phyloP scores from a whole-genome alignment of 805 yeast species.

The Sugiyamaella smithiae region DNA sequence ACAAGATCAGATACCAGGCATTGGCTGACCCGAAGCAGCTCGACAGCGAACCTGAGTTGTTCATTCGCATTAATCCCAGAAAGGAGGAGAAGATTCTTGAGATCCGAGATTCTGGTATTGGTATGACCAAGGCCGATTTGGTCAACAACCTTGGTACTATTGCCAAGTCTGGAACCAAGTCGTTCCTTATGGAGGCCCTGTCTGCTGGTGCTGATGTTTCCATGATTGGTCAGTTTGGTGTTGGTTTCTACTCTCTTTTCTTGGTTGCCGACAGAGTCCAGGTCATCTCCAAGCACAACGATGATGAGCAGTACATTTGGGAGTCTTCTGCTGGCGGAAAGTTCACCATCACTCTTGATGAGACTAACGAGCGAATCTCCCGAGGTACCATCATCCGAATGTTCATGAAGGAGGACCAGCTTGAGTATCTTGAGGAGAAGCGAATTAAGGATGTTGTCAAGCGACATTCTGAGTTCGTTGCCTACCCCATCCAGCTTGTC shows the following conservation, averaged over 20 bases:
- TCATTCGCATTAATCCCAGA: conserved; percentile 95
- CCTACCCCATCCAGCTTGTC: conserved; percentile 97
- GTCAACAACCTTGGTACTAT: conserved; percentile 99
- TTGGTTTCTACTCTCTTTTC: conserved; percentile 99
- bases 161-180: conserved; percentile 99
- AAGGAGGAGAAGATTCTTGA: conserved; percentile 93
- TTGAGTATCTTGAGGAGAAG: conserved; percentile 98
- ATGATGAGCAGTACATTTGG: conserved; percentile 99
- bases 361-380: conserved; percentile 74
- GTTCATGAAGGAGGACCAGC: conserved; percentile 97
- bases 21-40: conserved; percentile 86
- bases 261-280: conserved; percentile 98
- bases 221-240: conserved; percentile 99
- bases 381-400: conserved; percentile 96
- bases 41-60: conserved; percentile 93
- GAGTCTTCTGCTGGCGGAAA: conserved; percentile 99
- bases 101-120: conserved; percentile 99
- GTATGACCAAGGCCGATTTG: conserved; percentile 99
- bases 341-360: conserved; percentile 93
- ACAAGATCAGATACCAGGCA: conserved; percentile 96
- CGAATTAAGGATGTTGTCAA: conserved; percentile 98
- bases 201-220: conserved; percentile 99
- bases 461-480: conserved; percentile 98
- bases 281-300: conserved; percentile 97
- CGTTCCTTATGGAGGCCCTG: conserved; percentile 94